These are phyloP conservation scores for Neurospora sp. DNA, from an alignment of 495 filamentous ascomycete genomes.

Conservation along the genomic window DNA sequence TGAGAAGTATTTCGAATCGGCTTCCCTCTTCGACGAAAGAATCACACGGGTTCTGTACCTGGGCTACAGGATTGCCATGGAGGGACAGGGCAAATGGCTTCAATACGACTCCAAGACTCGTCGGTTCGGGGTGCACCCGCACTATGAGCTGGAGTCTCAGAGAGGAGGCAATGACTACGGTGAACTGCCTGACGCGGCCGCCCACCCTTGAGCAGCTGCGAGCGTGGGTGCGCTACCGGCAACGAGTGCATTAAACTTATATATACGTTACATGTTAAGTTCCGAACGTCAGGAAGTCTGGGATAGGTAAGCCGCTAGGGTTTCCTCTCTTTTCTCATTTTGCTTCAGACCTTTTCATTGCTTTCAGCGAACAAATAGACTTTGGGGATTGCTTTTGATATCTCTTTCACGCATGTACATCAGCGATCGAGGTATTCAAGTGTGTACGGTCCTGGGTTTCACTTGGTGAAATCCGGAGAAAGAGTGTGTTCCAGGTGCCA, in stretches of 20 bases:
- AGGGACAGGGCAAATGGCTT: conserved; percentile 23
- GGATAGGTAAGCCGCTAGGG: neutral
- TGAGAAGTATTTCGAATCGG: conserved; percentile 59
- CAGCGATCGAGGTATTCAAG: neutral
- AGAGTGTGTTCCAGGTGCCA: neutral
- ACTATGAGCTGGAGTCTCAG: conserved; percentile 13
- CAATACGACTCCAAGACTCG: conserved; percentile 20
- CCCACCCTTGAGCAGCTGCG: neutral
- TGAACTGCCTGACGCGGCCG: conserved; percentile 18
- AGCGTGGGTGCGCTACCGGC: neutral
- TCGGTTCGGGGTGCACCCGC: conserved; percentile 22
- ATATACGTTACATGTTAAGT: neutral
- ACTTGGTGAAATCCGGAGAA: neutral
- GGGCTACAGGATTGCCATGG: conserved; percentile 44
- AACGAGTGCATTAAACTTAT: neutral
- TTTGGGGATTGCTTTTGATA: neutral
- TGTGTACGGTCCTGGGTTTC: neutral
- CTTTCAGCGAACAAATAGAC: neutral
- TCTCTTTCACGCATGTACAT: neutral
- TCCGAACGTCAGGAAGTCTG: neutral
- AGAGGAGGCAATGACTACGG: conserved; percentile 12
- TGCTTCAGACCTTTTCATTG: neutral
- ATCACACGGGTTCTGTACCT: conserved; percentile 70
- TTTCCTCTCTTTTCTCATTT: neutral
- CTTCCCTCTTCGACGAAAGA: conserved; percentile 53